phyloP scores from a whole-genome alignment of 441 rosid species.

The Pelargonium fulgidum region DNA sequence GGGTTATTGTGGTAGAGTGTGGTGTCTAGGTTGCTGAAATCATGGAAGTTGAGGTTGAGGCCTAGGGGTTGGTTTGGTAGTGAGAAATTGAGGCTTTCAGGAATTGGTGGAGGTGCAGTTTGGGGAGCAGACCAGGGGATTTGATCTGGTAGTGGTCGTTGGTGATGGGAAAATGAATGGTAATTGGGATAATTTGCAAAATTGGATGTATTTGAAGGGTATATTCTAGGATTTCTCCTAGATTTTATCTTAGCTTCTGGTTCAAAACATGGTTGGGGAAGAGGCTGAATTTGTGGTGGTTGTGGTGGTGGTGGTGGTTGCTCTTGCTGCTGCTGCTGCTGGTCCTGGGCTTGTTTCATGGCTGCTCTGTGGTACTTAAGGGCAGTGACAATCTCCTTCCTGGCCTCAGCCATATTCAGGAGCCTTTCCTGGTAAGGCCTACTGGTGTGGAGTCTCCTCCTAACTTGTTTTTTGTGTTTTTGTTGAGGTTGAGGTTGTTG shows the following conservation, averaged over 20 bases:
- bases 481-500: constrained; percentile 41
- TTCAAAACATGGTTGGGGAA: too few species aligned
- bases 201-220: constrained; percentile 2
- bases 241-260: too few species aligned
- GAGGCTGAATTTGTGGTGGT: too few species aligned
- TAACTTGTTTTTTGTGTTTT: constrained; percentile 77
- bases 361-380: constrained; percentile 85
- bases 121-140: constrained; percentile 38
- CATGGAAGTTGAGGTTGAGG: constrained; percentile 48
- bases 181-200: neutral
- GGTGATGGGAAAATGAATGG: constrained; percentile 36
- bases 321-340: constrained; percentile 28
- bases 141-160: too few species aligned
- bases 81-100: constrained; percentile 44
- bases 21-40: neutral
- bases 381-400: constrained; percentile 92
- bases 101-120: constrained; percentile 7
- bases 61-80: constrained; percentile 84
- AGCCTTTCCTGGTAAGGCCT: constrained; percentile 94
- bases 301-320: too few species aligned
- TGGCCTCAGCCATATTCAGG: constrained; percentile 96
- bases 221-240: too few species aligned
- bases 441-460: constrained; percentile 90
- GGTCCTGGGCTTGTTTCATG: constrained; percentile 71
- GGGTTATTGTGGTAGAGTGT: neutral